Evolutionary conservation across 2,329 filamentous ascomycete species (phyloP), one percentile per base, ranked within the genome.

Genomic region (Botrytis sinoallii): DNA sequence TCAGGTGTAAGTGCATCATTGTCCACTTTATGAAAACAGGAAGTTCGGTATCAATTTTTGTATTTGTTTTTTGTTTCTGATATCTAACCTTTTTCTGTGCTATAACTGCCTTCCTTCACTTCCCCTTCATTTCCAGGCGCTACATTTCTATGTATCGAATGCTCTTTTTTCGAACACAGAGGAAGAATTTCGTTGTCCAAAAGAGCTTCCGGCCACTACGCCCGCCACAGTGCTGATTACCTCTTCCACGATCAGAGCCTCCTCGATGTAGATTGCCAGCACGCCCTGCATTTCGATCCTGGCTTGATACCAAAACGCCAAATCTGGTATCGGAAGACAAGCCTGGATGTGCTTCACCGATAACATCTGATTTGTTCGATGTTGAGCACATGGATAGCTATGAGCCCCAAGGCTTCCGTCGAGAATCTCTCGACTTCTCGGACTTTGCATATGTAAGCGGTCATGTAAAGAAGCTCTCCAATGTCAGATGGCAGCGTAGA

Each of bases 271-370:
- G 7, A 5, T 8, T 32, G 1, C 29, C 7, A 20, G 25, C n/a
- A n/a, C 70, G 61, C 10, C 48, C 61, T 9, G 10, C 20, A 16
- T n/a, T 12, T 46, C 38, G 44, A 0, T 32, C 20, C 1, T 46
- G 40, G 16, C n/a, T 40, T 22, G 57, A 16, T 44, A 73, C 38
- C 2, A 57, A 18, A 20, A 65, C 66, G 1, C 40, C 67, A n/a
- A 59, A 65, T 6, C 72, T 38, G 8, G 66, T 73, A n/a, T 71
- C 72, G 0, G 72, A 65, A 1, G 67, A 44, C 10, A 65, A 20
- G 12, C 72, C 67, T 7, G 66, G 60, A 14, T 71, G 72, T 7
- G 67, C 35, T 7, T 64, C 59, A 9, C 67, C 72, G 4, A 57
- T 22, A 6, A 59, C 20, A 35, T 73, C 67, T 2, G 40, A 40